Base-by-base conservation (phyloP, 306 rosid species). In the Hylodesmum podocarpum region DNA sequence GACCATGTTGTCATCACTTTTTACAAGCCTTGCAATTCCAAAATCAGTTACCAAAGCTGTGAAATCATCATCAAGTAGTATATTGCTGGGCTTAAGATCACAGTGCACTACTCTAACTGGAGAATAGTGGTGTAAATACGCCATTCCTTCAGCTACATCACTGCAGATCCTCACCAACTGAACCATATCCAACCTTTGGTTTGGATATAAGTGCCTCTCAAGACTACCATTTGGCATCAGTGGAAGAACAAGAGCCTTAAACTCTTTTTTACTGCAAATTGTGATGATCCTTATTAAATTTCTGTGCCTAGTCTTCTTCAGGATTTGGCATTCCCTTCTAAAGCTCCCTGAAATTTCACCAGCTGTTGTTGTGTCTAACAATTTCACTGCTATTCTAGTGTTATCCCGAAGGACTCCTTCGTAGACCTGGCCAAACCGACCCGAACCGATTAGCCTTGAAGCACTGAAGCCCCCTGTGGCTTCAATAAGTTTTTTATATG, bases 171-270 rank as follows among this genome's bases (percentile, higher is more conserved):
- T 85, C 81, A 91, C 91, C 37, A 89, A 4, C 79, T 86, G 93
- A 73, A 81, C 73, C 83, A 91, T 68, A 71, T 87, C 62, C 76
- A 91, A 70, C 43, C 81, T 75, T 18, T 43, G 71, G 27, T 68
- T 84, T 19, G 91, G 86, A 68, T 91, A 91, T 1, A 91, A 81
- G 62, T 88, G 93, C 44, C 82, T 86, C 66, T 91, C 96, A 15
- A 91, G 75, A 84, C 91, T 91, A 28, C 96, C 96, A 37, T 91
- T 89, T 3, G 87, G 66, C 93, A 91, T 91, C 71, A 91, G 31
- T 25, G 96, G 96, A 59, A 91, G 96, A 83, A 91, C 93, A 37
- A 91, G 84, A 40, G 93, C 96, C 83, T 89, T 91, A 44, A 91
- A 91, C 43, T 84, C 86, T 8, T 89, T 87, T 76, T 84, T 73